These are phyloP conservation scores for Porpolomopsis calyptriformis DNA, from an alignment of 768 basidiomycete species.

Conservation along the genomic window DNA sequence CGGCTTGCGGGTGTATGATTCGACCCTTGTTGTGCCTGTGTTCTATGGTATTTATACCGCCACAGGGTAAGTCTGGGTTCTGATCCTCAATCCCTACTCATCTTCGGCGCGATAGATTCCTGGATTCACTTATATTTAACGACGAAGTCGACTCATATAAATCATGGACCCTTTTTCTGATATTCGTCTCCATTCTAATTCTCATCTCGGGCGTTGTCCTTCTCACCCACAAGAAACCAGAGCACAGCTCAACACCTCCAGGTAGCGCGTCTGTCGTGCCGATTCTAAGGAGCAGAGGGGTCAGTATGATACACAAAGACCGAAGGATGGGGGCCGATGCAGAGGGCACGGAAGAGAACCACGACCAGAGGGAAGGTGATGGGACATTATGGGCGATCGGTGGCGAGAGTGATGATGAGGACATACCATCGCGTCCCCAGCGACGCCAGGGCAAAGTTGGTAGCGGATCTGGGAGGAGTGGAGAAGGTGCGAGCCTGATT, in stretches of 20 bases:
- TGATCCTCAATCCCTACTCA: not conserved
- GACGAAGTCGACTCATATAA: constrained; percentile 78
- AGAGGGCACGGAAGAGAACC: constrained; percentile 34
- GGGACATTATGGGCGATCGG: constrained; percentile 63
- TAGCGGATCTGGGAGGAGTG: constrained; percentile 14
- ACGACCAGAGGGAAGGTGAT: constrained; percentile 18
- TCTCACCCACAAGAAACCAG: constrained; percentile 85
- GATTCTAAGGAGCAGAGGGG: constrained; percentile 9
- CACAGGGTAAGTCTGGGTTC: constrained; percentile 43
- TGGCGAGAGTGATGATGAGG: constrained; percentile 60
- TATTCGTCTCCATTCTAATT: constrained; percentile 76
- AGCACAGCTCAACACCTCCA: constrained; percentile 29
- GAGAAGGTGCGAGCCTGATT: constrained; percentile 38
- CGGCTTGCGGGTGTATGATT: constrained; percentile 83
- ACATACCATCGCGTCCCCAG: constrained; percentile 35
- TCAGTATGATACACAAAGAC: not conserved
- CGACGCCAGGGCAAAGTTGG: constrained; percentile 18
- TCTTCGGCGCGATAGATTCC: constrained; percentile 24
- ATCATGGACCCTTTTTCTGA: constrained; percentile 80
- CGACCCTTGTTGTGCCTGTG: constrained; percentile 84
- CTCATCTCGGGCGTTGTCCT: constrained; percentile 90
- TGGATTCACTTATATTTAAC: constrained; percentile 62
- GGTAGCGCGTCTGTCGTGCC: constrained; percentile 24
- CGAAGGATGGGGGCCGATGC: constrained; percentile 12
- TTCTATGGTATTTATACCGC: constrained; percentile 92